Evolutionary conservation across 345 rosid species (phyloP).

Genomic region (Salix brachista): DNA sequence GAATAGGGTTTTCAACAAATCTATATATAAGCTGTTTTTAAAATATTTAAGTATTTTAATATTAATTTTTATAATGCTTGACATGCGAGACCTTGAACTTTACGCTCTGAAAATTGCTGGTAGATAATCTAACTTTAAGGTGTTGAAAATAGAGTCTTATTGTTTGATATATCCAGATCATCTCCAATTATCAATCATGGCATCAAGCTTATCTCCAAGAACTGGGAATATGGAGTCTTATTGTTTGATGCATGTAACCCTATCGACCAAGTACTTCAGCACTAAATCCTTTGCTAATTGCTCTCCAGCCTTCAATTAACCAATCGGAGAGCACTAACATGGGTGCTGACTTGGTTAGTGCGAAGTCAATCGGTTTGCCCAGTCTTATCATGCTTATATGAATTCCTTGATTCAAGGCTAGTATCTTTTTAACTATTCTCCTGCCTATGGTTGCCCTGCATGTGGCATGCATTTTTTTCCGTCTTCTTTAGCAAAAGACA

Average conservation of each 20-base stretch:
- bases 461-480: too few species aligned
- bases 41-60: too few species aligned
- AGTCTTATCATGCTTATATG: slow-evolving; percentile 16
- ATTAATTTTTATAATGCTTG: too few species aligned
- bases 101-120: slow-evolving; percentile 10
- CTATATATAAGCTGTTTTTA: too few species aligned
- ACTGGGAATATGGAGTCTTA: background rate
- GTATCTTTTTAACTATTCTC: too few species aligned
- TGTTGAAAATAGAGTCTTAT: too few species aligned
- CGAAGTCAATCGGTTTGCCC: slow-evolving; percentile 18
- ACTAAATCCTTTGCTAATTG: slow-evolving; percentile 32
- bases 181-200: slow-evolving; percentile 1
- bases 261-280: slow-evolving; percentile 29
- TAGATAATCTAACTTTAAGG: slow-evolving; percentile 16
- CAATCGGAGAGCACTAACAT: slow-evolving; percentile 23
- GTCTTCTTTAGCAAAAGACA: background rate
- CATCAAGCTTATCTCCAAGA: background rate
- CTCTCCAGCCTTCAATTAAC: slow-evolving; percentile 16
- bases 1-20: too few species aligned
- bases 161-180: too few species aligned
- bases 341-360: slow-evolving; percentile 30
- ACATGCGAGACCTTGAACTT: background rate
- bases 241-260: background rate
- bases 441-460: too few species aligned
- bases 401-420: background rate